These are phyloP conservation scores for Pythium dissimile DNA, from an alignment of 352 stramenopile genomes.

Conservation along the genomic window DNA sequence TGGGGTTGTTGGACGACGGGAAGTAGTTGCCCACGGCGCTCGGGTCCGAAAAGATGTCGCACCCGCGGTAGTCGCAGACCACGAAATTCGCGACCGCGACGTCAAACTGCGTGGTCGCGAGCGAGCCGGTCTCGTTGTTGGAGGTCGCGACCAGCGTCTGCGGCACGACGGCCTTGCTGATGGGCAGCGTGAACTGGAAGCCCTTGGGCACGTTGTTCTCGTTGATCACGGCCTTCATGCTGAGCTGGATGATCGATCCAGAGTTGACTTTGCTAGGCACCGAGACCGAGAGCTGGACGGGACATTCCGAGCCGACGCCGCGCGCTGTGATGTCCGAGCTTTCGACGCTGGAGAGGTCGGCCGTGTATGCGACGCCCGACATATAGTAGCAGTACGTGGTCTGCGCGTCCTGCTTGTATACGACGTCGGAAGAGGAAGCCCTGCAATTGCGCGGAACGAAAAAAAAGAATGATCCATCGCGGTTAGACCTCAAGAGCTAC, in stretches of 20 bases:
- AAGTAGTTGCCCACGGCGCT: constrained; percentile 40
- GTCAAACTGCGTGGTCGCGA: constrained; percentile 31
- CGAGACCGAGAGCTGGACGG: constrained; percentile 63
- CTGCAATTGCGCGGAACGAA: no score
- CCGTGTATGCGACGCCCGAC: constrained; percentile 46
- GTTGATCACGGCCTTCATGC: constrained; percentile 64
- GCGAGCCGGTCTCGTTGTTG: constrained; percentile 23
- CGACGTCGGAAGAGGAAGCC: constrained; percentile 23
- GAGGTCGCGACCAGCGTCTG: constrained; percentile 19
- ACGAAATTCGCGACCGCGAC: constrained; percentile 67
- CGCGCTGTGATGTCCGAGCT: constrained; percentile 37
- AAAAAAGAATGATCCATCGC: no score
- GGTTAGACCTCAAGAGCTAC: neutral
- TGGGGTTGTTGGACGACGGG: constrained; percentile 64
- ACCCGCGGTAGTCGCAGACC: constrained; percentile 75
- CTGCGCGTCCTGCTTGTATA: constrained; percentile 70
- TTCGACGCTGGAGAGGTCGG: constrained; percentile 33
- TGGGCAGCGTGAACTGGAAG: constrained; percentile 57
- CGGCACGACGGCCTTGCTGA: constrained; percentile 40
- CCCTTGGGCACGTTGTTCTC: constrained; percentile 29
- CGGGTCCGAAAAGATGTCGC: constrained; percentile 54
- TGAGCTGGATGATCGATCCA: constrained; percentile 47
- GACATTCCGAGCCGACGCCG: constrained; percentile 41
- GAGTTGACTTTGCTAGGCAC: constrained; percentile 44
- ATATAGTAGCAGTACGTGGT: constrained; percentile 86